Base-by-base conservation (phyloP, 2,329 filamentous ascomycete genomes). In the Tolypocladium guangdongense region DNA sequence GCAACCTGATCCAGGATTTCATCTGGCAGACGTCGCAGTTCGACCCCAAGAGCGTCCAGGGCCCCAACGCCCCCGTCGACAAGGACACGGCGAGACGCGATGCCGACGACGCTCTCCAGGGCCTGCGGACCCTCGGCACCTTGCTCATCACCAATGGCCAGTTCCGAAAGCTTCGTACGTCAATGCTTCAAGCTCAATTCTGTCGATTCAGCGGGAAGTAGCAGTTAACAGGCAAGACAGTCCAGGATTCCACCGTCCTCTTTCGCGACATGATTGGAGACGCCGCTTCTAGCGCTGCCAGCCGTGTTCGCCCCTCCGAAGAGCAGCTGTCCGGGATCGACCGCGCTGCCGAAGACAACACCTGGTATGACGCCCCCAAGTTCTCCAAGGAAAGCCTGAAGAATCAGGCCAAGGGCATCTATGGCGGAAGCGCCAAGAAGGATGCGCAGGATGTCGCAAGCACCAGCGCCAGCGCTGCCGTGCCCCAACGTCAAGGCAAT, bases 141-240 rank as follows among this genome's bases (percentile, higher is more conserved):
- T 77, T 99, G 54, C 75, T 97, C 62, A 87, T 97, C 64, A 95
- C 91, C 63, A 99, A 99, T 63, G 93, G 93, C 60, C 91, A 97
- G 68, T 96, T 95, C 78, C 82, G 90, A 61, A 96, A 96, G 75
- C 82, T 96, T 36, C 72, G 87, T 86, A 81, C 69, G 86, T 82
- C 49, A 3, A 3, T 14, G n/a, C 22, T 30, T n/a, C n/a, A 10
- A 16, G 18, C 27, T 6, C 37, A 11, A 20, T 38, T n/a, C 6
- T 20, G 10, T 16, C 14, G 10, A 33, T 11, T 33, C 32, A 2
- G 8, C 32, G 10, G 27, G 4, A 11, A 20, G 3, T 8, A 20
- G n/a, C 16, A 18, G 37, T 51, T 63, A 54, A 66, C 64, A 5
- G 43, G 47, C 55, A 50, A 18, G 2, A 22, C 16, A 79, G 77